Evolutionary conservation across 345 rosid species (phyloP).

Genomic region (Adansonia digitata): DNA sequence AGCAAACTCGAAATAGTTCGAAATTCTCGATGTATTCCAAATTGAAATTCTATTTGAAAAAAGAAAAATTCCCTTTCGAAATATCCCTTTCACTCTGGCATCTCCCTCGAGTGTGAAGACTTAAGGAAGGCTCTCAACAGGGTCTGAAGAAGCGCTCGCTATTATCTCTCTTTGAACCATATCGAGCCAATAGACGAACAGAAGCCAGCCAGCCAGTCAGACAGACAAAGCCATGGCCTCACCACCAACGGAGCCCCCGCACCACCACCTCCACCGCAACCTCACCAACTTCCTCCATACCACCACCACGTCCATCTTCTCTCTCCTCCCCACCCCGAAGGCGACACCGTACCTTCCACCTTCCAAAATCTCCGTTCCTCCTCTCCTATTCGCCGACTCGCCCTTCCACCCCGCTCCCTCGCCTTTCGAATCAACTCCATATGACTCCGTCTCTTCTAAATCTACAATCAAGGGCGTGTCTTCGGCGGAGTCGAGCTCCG

Average conservation of each 20-base stretch:
- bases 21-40: too few relatives aligned
- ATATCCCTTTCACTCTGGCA: not conserved
- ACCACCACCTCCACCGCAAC: conserved; percentile 31
- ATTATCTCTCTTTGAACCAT: not conserved
- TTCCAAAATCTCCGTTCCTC: conserved; percentile 51
- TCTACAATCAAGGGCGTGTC: conserved; percentile 41
- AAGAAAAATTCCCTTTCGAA: too few relatives aligned
- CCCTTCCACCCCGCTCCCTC: conserved; percentile 19
- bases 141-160: not conserved
- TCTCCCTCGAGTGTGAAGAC: too few relatives aligned
- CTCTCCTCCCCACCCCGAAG: conserved; percentile 37
- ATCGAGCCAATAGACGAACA: not conserved
- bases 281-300: conserved; percentile 40
- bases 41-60: too few relatives aligned
- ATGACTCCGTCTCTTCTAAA: conserved; percentile 44
- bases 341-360: conserved; percentile 29
- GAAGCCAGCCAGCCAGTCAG: not conserved
- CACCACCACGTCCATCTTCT: conserved; percentile 34
- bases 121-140: too few relatives aligned
- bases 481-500: conserved; percentile 44
- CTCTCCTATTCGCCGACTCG: conserved; percentile 43
- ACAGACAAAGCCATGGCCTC: conserved; percentile 29
- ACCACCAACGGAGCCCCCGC: conserved; percentile 33
- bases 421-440: conserved; percentile 29
- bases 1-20: too few relatives aligned